Percentiles rank a stretch among this genome's conserved stretches.
Evolutionary conservation across 176 grass and related monocot species (phyloP).

Genomic region (Aechmea fasciata): DNA sequence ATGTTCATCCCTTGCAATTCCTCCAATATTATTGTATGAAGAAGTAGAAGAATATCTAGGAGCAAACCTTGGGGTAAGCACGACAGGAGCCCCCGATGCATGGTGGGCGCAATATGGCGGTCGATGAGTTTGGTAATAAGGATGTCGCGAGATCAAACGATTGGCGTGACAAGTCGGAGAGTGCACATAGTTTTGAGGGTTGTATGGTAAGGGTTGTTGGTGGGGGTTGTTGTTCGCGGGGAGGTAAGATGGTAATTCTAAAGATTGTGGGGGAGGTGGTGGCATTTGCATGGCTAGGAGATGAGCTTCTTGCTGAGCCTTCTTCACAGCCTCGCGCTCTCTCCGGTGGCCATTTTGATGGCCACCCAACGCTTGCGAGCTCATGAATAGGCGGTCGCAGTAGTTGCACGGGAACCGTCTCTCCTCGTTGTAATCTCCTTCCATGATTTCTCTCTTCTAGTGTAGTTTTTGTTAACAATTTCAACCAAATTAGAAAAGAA

Average conservation of each 20-base stretch:
- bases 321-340: slow-evolving; percentile 7
- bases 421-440: neutral
- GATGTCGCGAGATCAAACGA: neutral
- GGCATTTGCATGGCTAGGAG: slow-evolving; percentile 2
- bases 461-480: neutral
- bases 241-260: neutral
- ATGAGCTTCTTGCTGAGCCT: slow-evolving; percentile 1
- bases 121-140: neutral
- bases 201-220: neutral
- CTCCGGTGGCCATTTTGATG: slow-evolving; percentile 30
- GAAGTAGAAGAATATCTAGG: neutral
- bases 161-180: neutral
- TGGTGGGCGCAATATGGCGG: neutral
- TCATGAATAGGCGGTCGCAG: slow-evolving; percentile 23
- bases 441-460: neutral
- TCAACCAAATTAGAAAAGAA: neutral
- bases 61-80: neutral
- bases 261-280: neutral
- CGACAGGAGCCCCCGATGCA: neutral
- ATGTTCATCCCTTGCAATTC: neutral
- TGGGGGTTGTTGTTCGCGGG: neutral
- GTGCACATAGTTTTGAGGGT: neutral
- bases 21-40: neutral
- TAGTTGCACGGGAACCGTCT: slow-evolving; percentile 21
- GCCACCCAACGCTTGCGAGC: slow-evolving; percentile 26